These are phyloP conservation scores for Penicillium mononematosum DNA, from an alignment of 495 filamentous ascomycete species.

Conservation along the genomic window DNA sequence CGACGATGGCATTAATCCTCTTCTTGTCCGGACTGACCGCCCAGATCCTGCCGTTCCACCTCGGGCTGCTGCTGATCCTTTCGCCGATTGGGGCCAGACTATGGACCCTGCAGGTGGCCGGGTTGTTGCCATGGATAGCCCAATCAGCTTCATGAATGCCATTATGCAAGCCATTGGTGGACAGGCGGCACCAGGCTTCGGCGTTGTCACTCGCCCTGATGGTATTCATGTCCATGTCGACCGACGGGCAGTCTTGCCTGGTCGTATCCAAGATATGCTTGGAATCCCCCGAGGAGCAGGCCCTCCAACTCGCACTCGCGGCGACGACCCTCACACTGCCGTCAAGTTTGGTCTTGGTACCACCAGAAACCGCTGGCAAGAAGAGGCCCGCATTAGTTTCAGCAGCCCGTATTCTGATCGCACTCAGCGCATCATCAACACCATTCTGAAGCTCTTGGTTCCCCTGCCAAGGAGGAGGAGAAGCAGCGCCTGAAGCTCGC, in stretches of 20 bases:
- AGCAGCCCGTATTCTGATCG: conserved; percentile 66
- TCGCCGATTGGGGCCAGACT: conserved; percentile 57
- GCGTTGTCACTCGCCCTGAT: conserved; percentile 56
- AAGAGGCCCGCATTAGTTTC: conserved; percentile 87
- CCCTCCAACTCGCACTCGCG: conserved; percentile 38
- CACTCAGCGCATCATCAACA: conserved; percentile 65
- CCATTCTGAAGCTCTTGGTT: conserved; percentile 71
- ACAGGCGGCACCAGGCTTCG: conserved; percentile 49
- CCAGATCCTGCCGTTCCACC: conserved; percentile 32
- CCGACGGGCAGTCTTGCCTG: conserved; percentile 49
- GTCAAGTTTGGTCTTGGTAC: conserved; percentile 67
- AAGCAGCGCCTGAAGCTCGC: conserved; percentile 55
- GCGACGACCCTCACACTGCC: conserved; percentile 62
- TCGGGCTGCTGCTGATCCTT: conserved; percentile 34
- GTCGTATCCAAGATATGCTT: conserved; percentile 58
- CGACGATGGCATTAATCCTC: conserved; percentile 81
- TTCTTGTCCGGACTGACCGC: conserved; percentile 54
- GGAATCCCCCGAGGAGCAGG: conserved; percentile 49
- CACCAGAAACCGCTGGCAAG: conserved; percentile 78
- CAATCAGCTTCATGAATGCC: conserved; percentile 61
- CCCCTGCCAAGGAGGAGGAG: conserved; percentile 82
- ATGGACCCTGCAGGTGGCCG: conserved; percentile 50
- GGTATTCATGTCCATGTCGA: conserved; percentile 59
- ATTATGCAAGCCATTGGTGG: conserved; percentile 58
- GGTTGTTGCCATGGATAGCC: conserved; percentile 57